Conservation (phyloP, 345 rosid species). For the Citrus mangshanensis region DNA sequence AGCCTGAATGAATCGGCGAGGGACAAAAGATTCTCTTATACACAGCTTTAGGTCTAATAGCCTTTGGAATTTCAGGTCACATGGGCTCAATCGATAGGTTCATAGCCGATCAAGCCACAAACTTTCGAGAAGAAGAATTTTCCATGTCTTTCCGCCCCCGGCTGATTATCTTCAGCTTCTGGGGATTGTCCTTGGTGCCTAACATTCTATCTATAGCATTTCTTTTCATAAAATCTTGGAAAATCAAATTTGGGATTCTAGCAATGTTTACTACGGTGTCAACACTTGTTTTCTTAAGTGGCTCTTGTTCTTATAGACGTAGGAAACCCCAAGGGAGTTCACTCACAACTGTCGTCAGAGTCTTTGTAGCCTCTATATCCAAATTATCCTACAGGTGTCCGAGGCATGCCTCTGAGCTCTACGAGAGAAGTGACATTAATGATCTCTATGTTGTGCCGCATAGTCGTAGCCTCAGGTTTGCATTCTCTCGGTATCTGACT, state of each 20-base stretch:
- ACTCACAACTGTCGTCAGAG: slow-evolving; percentile 29
- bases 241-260: slow-evolving; percentile 29
- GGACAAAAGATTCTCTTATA: slow-evolving; percentile 18
- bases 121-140: background rate
- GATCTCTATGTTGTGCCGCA: slow-evolving; percentile 5
- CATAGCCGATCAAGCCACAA: background rate
- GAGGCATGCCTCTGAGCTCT: slow-evolving; percentile 13
- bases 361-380: slow-evolving; percentile 29
- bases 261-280: slow-evolving; percentile 28
- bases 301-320: slow-evolving; percentile 19
- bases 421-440: slow-evolving; percentile 17
- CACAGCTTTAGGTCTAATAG: slow-evolving; percentile 13
- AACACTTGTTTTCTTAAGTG: slow-evolving; percentile 28
- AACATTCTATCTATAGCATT: background rate
- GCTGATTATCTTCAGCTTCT: background rate
- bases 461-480: slow-evolving; percentile 28
- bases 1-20: slow-evolving; percentile 13
- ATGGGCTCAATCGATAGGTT: background rate
- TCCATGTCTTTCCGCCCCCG: background rate
- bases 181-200: background rate
- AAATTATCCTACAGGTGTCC: slow-evolving; percentile 17
- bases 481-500: slow-evolving; percentile 21
- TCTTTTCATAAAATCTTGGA: slow-evolving; percentile 29
- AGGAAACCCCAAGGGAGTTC: slow-evolving; percentile 28
- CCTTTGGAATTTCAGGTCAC: slow-evolving; percentile 17